Evolutionary conservation across 345 rosid species (phyloP).

Genomic region (Erucastrum elatum): DNA sequence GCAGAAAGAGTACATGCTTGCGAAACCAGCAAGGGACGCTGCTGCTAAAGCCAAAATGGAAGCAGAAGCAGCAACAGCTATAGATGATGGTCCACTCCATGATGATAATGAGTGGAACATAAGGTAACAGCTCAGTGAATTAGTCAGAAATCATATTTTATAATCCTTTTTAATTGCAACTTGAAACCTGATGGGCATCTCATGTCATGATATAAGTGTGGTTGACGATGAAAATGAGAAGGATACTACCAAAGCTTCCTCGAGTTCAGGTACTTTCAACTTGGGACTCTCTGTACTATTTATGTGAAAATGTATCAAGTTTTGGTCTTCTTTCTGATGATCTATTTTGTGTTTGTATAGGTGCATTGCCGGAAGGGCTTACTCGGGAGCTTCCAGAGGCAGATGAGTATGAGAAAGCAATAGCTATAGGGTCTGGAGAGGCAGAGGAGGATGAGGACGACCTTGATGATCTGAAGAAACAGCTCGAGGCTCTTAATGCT

Average conservation of each 20-base stretch:
- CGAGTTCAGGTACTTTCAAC: slow-evolving; percentile 59
- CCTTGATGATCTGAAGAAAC: slow-evolving; percentile 78
- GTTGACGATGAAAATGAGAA: slow-evolving; percentile 56
- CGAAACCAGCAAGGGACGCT: slow-evolving; percentile 85
- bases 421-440: slow-evolving; percentile 45
- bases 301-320: not conserved
- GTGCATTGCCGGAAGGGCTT: slow-evolving; percentile 83
- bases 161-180: not conserved
- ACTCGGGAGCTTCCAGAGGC: slow-evolving; percentile 82
- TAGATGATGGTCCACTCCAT: slow-evolving; percentile 63
- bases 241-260: slow-evolving; percentile 41
- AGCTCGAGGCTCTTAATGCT: slow-evolving; percentile 88
- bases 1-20: slow-evolving; percentile 77
- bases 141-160: no score
- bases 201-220: slow-evolving; percentile 47
- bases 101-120: slow-evolving; percentile 92
- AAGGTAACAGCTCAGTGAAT: slow-evolving; percentile 50
- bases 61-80: slow-evolving; percentile 51
- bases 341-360: slow-evolving; percentile 39
- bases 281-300: not conserved
- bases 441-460: slow-evolving; percentile 47
- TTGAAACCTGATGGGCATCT: slow-evolving; percentile 9
- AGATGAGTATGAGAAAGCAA: slow-evolving; percentile 51
- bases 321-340: no score
- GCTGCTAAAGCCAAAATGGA: slow-evolving; percentile 87